phyloP scores from a whole-genome alignment of 208 protist species.

The Wallacemonas sp. region DNA sequence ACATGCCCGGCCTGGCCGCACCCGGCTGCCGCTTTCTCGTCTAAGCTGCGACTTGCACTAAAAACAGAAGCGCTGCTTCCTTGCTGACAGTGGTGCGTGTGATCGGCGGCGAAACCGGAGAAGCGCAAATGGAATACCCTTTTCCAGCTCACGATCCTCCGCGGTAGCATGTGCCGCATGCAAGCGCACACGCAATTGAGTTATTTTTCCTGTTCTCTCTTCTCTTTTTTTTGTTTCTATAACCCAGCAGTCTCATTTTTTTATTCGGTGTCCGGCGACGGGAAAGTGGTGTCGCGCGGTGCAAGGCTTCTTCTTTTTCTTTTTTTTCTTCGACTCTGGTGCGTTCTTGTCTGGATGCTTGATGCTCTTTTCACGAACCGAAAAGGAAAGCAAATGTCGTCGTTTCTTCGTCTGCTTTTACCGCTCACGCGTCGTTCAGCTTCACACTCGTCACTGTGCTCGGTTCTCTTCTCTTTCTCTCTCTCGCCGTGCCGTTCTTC shows the following conservation, averaged over 20 bases:
- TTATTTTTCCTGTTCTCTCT: not conserved
- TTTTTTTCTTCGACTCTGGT: not conserved
- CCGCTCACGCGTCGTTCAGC: no score
- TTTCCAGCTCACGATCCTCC: no score
- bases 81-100: no score
- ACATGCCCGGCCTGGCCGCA: slow-evolving; percentile 31
- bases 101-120: no score
- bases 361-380: not conserved
- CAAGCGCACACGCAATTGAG: no score
- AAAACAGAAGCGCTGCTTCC: slow-evolving; percentile 2
- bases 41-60: slow-evolving; percentile 9
- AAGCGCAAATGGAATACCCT: no score
- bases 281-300: no score
- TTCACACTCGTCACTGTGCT: no score
- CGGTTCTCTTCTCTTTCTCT: no score
- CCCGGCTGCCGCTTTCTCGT: slow-evolving; percentile 60
- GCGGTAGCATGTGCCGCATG: no score
- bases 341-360: not conserved
- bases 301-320: not conserved
- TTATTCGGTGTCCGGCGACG: slow-evolving; percentile 1
- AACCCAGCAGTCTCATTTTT: slow-evolving; percentile 3
- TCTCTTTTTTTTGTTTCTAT: not conserved
- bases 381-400: not conserved
- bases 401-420: not conserved
- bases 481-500: no score